Conservation (phyloP, 2,329 filamentous ascomycete genomes). For the Taxawa tesnikishii region DNA sequence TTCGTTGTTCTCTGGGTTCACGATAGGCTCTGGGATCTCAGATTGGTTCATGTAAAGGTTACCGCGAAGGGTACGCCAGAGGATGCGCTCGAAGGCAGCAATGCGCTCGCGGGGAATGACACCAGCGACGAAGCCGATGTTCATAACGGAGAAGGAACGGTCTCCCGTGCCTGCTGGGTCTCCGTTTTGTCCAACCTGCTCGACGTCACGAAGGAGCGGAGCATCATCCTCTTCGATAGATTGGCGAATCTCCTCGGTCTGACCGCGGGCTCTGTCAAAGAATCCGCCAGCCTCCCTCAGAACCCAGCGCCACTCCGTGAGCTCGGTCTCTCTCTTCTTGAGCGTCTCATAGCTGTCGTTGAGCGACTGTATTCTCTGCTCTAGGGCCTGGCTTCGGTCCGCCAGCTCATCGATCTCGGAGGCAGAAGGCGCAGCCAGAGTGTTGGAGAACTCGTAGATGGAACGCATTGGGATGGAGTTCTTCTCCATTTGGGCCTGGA, state of each 20-base stretch:
- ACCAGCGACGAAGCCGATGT: slow-evolving; percentile 95
- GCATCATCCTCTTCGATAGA: slow-evolving; percentile 87
- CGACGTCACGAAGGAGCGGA: slow-evolving; percentile 82
- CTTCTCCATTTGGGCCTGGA: slow-evolving; percentile 93
- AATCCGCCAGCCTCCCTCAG: slow-evolving; percentile 91
- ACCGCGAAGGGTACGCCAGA: slow-evolving; percentile 93
- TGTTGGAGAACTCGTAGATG: slow-evolving; percentile 75
- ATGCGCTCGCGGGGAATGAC: slow-evolving; percentile 90
- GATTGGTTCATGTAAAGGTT: slow-evolving; percentile 99
- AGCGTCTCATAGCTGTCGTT: slow-evolving; percentile 98
- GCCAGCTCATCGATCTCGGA: slow-evolving; percentile 93
- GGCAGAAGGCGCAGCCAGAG: slow-evolving; percentile 75
- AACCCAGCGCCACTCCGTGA: slow-evolving; percentile 98
- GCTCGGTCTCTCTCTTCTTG: slow-evolving; percentile 93
- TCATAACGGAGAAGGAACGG: slow-evolving; percentile 90
- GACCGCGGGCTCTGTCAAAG: slow-evolving; percentile 91
- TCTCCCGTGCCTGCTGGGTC: slow-evolving; percentile 51
- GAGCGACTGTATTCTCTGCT: slow-evolving; percentile 79
- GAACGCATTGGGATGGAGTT: slow-evolving; percentile 73
- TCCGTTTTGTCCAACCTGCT: slow-evolving; percentile 64
- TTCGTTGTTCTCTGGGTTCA: slow-evolving; percentile 89
- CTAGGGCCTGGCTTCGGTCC: slow-evolving; percentile 82
- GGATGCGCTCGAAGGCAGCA: slow-evolving; percentile 88
- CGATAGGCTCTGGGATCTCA: slow-evolving; percentile 85
- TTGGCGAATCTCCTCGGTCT: slow-evolving; percentile 89